phyloP scores from a whole-genome alignment of 495 filamentous ascomycete species.

The Penicillium roqueforti region DNA sequence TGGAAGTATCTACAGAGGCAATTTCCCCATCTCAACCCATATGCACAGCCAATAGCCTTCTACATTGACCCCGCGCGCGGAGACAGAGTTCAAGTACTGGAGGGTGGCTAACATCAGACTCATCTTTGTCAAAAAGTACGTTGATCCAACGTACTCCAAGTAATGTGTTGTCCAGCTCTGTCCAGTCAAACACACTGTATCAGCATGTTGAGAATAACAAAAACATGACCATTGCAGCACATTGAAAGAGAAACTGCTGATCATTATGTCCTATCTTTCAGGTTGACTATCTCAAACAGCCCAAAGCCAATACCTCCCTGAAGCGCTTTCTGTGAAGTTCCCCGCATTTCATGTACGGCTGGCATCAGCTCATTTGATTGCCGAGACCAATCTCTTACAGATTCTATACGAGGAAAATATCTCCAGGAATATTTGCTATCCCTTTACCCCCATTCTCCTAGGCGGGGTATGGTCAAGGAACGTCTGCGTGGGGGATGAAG shows the following conservation, averaged over 20 bases:
- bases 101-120: not conserved
- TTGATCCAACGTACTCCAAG: not conserved
- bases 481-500: not conserved
- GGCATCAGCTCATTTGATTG: not conserved
- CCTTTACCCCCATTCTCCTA: not conserved
- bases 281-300: not conserved
- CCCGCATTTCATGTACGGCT: constrained; percentile 1
- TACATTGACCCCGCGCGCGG: not conserved
- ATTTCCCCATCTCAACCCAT: not conserved
- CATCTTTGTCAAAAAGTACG: not conserved
- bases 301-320: not conserved
- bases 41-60: not conserved
- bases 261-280: not conserved
- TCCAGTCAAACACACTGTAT: not conserved
- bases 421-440: not conserved
- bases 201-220: not conserved
- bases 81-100: constrained; percentile 1
- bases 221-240: not conserved
- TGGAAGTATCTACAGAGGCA: not conserved
- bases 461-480: not conserved
- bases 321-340: not conserved
- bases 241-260: not conserved
- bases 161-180: not conserved
- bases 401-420: not conserved
- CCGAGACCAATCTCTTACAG: not conserved